phyloP scores from a whole-genome alignment of 2,329 filamentous ascomycete species.

The Laburnicola sp. region DNA sequence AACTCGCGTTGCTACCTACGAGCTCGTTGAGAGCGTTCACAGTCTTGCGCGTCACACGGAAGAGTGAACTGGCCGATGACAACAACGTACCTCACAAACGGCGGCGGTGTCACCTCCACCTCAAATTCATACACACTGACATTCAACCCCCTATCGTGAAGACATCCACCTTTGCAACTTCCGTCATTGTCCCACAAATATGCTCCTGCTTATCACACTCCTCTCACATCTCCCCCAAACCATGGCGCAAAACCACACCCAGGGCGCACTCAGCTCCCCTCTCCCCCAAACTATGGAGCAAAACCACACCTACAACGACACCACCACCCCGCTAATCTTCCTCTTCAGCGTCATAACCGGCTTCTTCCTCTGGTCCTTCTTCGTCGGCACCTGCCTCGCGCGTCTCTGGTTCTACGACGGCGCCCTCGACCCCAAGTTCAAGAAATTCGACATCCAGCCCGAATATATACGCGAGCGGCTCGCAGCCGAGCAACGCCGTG shows the following conservation, averaged over 20 bases:
- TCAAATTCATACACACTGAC: no score
- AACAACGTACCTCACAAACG: no score
- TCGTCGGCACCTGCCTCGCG: conserved; percentile 21
- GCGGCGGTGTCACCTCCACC: no score
- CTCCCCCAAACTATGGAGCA: neutral
- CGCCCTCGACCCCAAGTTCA: conserved; percentile 20
- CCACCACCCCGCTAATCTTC: neutral
- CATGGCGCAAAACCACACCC: neutral
- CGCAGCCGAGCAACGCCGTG: conserved; percentile 6
- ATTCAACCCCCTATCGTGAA: no score
- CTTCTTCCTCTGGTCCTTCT: conserved; percentile 26
- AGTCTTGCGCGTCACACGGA: no score
- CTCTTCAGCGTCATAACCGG: conserved; percentile 21
- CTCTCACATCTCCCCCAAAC: no score
- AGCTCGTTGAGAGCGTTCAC: no score
- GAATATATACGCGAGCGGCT: conserved; percentile 13
- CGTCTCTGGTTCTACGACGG: conserved; percentile 34
- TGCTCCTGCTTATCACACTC: no score
- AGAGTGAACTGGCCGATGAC: no score
- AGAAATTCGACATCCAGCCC: conserved; percentile 25
- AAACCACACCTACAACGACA: neutral
- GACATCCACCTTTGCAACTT: no score
- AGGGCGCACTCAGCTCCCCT: neutral
- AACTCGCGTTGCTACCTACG: no score
- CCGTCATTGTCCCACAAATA: no score